Base-by-base conservation (phyloP, 192 early-diverging fungal genomes). In the Phlyctochytrium bullatum region DNA sequence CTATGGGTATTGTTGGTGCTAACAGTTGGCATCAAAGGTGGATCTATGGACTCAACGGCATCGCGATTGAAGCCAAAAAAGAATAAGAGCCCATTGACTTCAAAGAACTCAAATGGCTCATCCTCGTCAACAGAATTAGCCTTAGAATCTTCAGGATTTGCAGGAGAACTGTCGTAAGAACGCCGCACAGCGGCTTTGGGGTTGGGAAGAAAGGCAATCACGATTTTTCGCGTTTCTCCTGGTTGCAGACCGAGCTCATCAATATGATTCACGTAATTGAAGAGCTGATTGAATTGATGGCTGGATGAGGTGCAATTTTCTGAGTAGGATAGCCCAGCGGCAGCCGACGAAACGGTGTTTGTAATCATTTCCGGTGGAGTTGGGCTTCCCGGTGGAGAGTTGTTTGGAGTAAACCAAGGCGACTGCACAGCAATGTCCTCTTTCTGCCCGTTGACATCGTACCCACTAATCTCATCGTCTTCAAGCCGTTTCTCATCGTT, bases 181-280 rank as follows among this genome's bases (percentile, higher is more conserved):
- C 65, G 25, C 16, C 56, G 28, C 1, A 36, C 23, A 54, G 35
- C 6, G 6, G 64, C 61, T 14, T 54, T 73, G 29, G 34, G 63
- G 36, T 79, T 86, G 16, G 93, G 92, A 34, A 93, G 69, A 68
- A 97, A 93, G 12, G 88, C 86, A 12, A 97, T 79, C 59, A 97
- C 91, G 10, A 97, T 69, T 54, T 88, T 80, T 64, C 80, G 79
- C 0, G 89, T 86, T 65, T 92, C 78, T 16, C 81, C 73, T 6
- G 92, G 85, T 2, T 79, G 69, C 25, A 98, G 74, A 20, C 76
- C 68, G 0, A 97, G 61, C 65, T 88, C 77, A 61, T 86, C 83
- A 29, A 92, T 85, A 62, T 92, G 88, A 53, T 92, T 90, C 35
- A 97, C 89, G 73, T 88, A 90, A 74, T 98, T 98, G 75, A 97